phyloP scores from a whole-genome alignment of 2,329 filamentous ascomycete species.

The Xylariales sp. region DNA sequence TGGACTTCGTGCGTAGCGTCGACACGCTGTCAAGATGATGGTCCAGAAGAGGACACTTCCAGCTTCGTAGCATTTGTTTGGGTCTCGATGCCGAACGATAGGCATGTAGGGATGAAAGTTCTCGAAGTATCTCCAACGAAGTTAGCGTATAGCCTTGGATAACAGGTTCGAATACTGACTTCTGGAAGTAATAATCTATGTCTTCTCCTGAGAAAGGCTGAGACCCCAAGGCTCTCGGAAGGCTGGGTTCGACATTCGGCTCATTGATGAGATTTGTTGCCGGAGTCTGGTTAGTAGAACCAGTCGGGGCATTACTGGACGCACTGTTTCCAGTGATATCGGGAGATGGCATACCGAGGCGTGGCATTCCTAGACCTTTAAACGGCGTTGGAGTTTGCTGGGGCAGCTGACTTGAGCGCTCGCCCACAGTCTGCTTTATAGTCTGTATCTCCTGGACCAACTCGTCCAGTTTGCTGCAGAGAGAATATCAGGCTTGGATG shows the following conservation, averaged over 20 bases:
- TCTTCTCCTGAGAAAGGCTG: constrained; percentile 47
- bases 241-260: constrained; percentile 20
- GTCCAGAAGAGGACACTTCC: constrained; percentile 50
- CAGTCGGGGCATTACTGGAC: constrained; percentile 19
- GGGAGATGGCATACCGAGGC: constrained; percentile 14
- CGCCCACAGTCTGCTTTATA: constrained; percentile 47
- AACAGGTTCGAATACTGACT: constrained; percentile 26
- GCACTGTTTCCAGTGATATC: constrained; percentile 7
- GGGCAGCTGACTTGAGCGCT: not conserved
- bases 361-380: constrained; percentile 15
- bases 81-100: constrained; percentile 43
- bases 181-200: constrained; percentile 52
- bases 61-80: constrained; percentile 45
- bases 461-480: constrained; percentile 48
- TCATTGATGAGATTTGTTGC: constrained; percentile 18
- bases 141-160: too few relatives aligned
- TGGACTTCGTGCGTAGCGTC: constrained; percentile 41
- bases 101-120: constrained; percentile 50
- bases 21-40: constrained; percentile 45
- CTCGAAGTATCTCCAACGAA: constrained; percentile 43
- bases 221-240: constrained; percentile 40
- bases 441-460: constrained; percentile 49
- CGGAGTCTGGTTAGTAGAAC: constrained; percentile 23
- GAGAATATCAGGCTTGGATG: constrained; percentile 3
- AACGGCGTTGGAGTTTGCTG: constrained; percentile 9